Base-by-base conservation (phyloP, 2,329 filamentous ascomycete species). In the Dactylellina haptotyla region DNA sequence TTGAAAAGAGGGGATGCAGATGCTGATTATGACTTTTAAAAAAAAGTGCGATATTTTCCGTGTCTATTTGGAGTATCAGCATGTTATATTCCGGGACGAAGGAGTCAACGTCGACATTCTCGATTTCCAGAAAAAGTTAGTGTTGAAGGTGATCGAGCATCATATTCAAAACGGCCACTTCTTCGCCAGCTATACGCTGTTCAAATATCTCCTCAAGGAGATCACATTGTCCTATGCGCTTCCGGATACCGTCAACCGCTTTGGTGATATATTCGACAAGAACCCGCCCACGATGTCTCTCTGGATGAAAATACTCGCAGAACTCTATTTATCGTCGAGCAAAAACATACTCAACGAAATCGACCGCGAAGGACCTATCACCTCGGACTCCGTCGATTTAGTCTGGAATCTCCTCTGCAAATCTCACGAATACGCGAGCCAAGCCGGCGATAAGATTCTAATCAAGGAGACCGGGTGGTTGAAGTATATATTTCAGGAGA, bases 131-230 rank as follows among this genome's bases (percentile, higher is more conserved):
- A 64, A 56, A 26, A 2, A 8, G 12, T 46, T 30, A 10, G 37
- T 59, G 1, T 43, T 69, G 10, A 10, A 32, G 0, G 32, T 71
- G n/a, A 43, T 73, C n/a, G 30, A 32, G 4, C 25, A 57, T 14
- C 56, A 66, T 26, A 50, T 73, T 20, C n/a, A 66, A 39, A 32
- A 32, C 0, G 69, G 61, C 46, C 56, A 57, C 48, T 56, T 66
- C 45, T 66, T 73, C 28, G 56, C 61, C 14, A 32, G 46, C 14
- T 32, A 66, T 25, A 65, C 30, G 1, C 54, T 73, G 14, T 51
- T 56, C 46, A 26, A 48, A 14, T 73, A 50, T 46, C 28, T 73
- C 16, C 30, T 66, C 14, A 73, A 73, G 48, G 14, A 16, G 56
- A 16, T 16, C n/a, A 5, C 30, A 25, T 5, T 30, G 5, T 18